Base-by-base conservation (phyloP, 2,329 filamentous ascomycete genomes). In the Hymenoscyphus fructigenus region DNA sequence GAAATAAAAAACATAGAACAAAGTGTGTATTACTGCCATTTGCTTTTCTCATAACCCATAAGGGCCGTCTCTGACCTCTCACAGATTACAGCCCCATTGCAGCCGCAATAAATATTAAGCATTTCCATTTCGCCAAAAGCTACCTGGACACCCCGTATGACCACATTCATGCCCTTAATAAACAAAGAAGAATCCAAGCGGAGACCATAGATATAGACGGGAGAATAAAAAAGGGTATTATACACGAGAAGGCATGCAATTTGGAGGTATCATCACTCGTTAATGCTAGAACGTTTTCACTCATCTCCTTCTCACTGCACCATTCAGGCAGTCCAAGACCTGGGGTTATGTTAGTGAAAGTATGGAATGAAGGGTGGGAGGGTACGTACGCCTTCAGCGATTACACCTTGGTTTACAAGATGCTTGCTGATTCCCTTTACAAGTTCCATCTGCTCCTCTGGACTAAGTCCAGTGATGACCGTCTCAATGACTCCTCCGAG, bases 401-500 rank as follows among this genome's bases (percentile, higher is more conserved):
- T 72, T 7, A 75, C 71, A 60, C 85, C 86, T 76, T 90, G 88
- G 73, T 90, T 90, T 67, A 82, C 82, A 50, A 90, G 79, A 73
- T 90, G 89, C 69, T 84, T 84, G 63, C 82, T 81, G 75, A 91
- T 86, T 7, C 82, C 82, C 75, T 84, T 86, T 29, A 93, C 83
- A 61, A 92, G 81, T 78, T 97, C 94, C 67, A 97, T 83, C 79
- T 99, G 94, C 79, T 99, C 92, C 50, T 97, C 93, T 1, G 88
- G 81, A 0, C 88, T 89, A 71, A 99, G 80, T n/a, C 93, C 93
- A 5, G 89, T 96, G 71, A 99, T 96, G 60, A 92, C 94, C 14
- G 88, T 87, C 81, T 99, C 94, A 71, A 99, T 91, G 41, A 99
- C 91, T 62, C 87, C 88, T 23, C 94, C 95, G 23, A 97, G 89